Evolutionary conservation across 495 filamentous ascomycete species (phyloP), one percentile per base, ranked within the genome.

Genomic region (Aspergillus campestris): DNA sequence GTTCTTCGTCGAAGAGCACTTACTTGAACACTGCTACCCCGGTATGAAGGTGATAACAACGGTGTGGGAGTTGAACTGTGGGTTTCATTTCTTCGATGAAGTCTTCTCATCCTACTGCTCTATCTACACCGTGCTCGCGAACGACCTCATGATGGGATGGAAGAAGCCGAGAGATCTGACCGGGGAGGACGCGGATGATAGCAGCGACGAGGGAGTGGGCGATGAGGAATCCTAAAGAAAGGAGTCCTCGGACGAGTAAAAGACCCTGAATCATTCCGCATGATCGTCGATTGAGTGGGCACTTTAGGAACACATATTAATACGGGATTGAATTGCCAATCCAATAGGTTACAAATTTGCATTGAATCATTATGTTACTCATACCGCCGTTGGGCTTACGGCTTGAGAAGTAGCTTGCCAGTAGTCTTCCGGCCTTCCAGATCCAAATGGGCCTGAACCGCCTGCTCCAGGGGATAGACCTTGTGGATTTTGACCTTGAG

Each of bases 371-470:
- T 38, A 40, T 31, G 38, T 32, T 12, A 32, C 32, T 38, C 4
- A 13, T 36, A 38, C 27, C 15, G 7, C 1, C 24, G 40, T 8
- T 9, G 28, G 8, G 24, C 38, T 57, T 45, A 72, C 37, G 67
- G 59, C 55, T 57, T 66, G 42, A 72, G 31, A 18, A 73, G 60
- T 13, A 64, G 55, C 73, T 94, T 97, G 11, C 92, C 91, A 31
- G 80, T 91, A 0, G 87, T 89, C 69, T 83, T 84, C 41, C 90
- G 69, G 24, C 85, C 77, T 63, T 94, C 87, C 28, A 97, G 65
- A 66, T 96, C 92, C 49, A 57, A 67, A 53, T 96, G 90, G 27
- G 87, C 89, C 51, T 77, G 71, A 14, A 66, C 78, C 14, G 87
- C 79, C 28, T 95, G 83, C 59, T 78, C 74, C 39, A 97, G 64